Conservation (phyloP, 2,329 filamentous ascomycete species). For the Davidsoniella virescens region DNA sequence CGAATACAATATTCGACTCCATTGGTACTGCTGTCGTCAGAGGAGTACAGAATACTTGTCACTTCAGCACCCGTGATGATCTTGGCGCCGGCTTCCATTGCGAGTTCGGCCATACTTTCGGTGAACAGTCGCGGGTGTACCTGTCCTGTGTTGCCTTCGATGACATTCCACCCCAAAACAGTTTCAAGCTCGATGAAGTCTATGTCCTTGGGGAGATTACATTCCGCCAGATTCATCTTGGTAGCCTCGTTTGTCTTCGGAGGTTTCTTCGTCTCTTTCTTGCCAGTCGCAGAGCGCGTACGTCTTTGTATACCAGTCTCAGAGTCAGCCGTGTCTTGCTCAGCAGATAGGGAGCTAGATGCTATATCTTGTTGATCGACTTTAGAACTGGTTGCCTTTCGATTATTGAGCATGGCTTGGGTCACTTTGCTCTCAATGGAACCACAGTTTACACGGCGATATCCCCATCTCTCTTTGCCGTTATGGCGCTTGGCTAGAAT, state of each 20-base stretch:
- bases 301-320: no score
- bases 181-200: constrained; percentile 66
- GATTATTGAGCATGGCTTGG: constrained; percentile 6
- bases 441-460: constrained; percentile 63
- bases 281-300: no score
- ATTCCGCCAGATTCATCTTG: constrained; percentile 31
- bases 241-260: constrained; percentile 41
- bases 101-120: constrained; percentile 62
- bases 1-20: constrained; percentile 45
- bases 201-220: constrained; percentile 56
- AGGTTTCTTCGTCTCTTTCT: constrained; percentile 27
- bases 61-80: constrained; percentile 52
- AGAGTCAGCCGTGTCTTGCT: no score
- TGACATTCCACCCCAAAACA: constrained; percentile 58
- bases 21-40: constrained; percentile 30
- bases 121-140: constrained; percentile 91
- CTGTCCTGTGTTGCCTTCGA: constrained; percentile 77
- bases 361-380: no score
- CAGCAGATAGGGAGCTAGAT: no score
- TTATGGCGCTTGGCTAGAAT: constrained; percentile 73
- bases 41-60: constrained; percentile 28
- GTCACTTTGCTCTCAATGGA: constrained; percentile 29
- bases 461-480: constrained; percentile 71
- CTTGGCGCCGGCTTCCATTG: constrained; percentile 50
- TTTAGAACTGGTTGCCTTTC: not conserved